phyloP scores from a whole-genome alignment of 345 rosid genomes.

The Ceriops decandra region DNA sequence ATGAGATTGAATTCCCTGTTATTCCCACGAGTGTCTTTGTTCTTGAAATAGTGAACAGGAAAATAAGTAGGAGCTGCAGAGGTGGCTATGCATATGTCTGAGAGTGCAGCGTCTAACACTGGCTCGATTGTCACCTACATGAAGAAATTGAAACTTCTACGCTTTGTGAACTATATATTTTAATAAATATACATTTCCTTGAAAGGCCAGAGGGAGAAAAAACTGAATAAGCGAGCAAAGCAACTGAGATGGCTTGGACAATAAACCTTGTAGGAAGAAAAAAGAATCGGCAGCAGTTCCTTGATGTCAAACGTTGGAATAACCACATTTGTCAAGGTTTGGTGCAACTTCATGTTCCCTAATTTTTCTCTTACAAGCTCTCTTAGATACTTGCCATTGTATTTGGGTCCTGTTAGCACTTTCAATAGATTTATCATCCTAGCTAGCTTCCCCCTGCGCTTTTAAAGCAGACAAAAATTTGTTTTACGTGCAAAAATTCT shows the following conservation, averaged over 20 bases:
- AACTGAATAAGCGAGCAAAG: neutral
- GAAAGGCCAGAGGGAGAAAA: neutral
- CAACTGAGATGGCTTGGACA: neutral
- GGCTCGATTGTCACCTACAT: conserved; percentile 33
- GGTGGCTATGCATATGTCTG: conserved; percentile 67
- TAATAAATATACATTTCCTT: neutral
- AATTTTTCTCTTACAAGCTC: conserved; percentile 27
- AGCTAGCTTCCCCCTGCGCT: conserved; percentile 36
- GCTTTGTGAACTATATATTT: neutral
- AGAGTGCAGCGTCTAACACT: conserved; percentile 42
- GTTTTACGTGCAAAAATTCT: too few relatives aligned
- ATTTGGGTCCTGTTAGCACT: conserved; percentile 58
- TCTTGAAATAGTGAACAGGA: conserved; percentile 55
- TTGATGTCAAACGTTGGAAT: conserved; percentile 70
- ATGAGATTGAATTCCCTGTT: conserved; percentile 53
- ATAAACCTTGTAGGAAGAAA: conserved; percentile 57
- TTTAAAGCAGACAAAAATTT: too few relatives aligned
- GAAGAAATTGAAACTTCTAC: neutral
- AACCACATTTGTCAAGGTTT: conserved; percentile 57
- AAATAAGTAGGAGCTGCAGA: conserved; percentile 73
- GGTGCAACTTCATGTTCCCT: conserved; percentile 42
- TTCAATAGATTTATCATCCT: conserved; percentile 33
- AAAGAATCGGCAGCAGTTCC: conserved; percentile 61
- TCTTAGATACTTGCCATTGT: conserved; percentile 55
- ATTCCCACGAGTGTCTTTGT: conserved; percentile 37